These are phyloP conservation scores for Azolla pinnata DNA, from an alignment of 75 land plant genomes.

Conservation along the genomic window DNA sequence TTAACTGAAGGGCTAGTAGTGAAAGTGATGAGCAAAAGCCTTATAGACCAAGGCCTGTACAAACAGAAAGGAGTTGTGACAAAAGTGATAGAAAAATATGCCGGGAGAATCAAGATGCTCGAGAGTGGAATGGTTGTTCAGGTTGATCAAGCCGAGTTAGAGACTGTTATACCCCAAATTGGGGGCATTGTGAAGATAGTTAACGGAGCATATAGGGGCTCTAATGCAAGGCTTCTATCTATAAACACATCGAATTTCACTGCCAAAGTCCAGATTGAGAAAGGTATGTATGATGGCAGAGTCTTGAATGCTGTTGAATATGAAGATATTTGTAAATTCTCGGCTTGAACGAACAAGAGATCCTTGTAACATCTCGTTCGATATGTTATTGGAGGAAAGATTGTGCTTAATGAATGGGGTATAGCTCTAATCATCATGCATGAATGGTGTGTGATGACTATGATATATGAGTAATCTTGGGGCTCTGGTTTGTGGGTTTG, in stretches of 20 bases:
- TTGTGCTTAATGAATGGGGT: too few relatives aligned
- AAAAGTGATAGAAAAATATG: constrained; percentile 85
- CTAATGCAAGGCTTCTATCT: constrained; percentile 58
- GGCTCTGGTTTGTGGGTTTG: too few relatives aligned
- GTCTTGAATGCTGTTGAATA: constrained; percentile 65
- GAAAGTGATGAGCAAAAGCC: constrained; percentile 74
- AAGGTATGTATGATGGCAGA: constrained; percentile 83
- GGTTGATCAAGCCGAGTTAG: constrained; percentile 92
- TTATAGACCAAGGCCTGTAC: constrained; percentile 84
- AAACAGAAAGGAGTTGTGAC: constrained; percentile 81
- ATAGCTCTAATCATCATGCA: too few relatives aligned
- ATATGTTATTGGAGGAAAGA: too few relatives aligned
- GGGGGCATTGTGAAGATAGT: constrained; percentile 80
- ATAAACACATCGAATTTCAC: constrained; percentile 61
- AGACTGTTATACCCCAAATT: constrained; percentile 94
- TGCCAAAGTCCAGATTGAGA: constrained; percentile 90
- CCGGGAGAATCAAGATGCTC: constrained; percentile 88
- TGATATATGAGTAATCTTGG: too few relatives aligned
- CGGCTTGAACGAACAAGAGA: too few relatives aligned
- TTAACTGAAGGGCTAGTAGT: constrained; percentile 74
- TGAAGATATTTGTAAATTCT: constrained; percentile 84
- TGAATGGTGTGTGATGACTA: too few relatives aligned
- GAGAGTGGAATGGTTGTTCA: constrained; percentile 68
- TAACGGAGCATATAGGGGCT: constrained; percentile 93
- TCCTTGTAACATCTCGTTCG: too few relatives aligned